Evolutionary conservation across 2,329 filamentous ascomycete genomes (phyloP), one percentile per base, ranked within the genome.

Genomic region (Diplodia intermedia): DNA sequence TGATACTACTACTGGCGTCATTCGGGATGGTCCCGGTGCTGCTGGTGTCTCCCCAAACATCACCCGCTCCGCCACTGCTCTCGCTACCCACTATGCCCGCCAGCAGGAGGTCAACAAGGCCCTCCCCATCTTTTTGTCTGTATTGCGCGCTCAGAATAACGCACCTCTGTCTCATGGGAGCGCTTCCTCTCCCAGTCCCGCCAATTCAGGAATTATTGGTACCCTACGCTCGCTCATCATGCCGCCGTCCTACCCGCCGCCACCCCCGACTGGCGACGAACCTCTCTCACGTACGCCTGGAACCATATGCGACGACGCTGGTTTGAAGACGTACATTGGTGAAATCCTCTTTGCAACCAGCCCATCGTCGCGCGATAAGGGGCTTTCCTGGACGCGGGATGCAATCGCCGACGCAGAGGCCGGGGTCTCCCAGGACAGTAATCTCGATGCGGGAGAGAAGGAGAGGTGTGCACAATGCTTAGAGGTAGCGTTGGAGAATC

Each of bases 381-480:
- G 93, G 0, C 83, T 97, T 1, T 89, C 89, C 6, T 98, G 94
- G 94, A 97, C 94, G 0, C 88, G 93, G 67, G 92, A 97, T 70
- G 93, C 91, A 31, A 92, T 97, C 38, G 90, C 94, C 72, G 82
- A 91, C 1, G 91, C 93, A 2, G 93, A 94, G 79, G 85, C 89
- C 69, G 89, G 65, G 72, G 14, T 68, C 4, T 15, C 43, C 7
- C 47, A 36, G 18, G 81, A 71, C 69, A 80, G 71, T 67, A 73
- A 66, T 55, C 55, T 38, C 71, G 75, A 70, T 69, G 73, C 66
- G 52, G 78, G 76, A 6, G 83, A 84, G 4, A 84, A 82, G 71
- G 85, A 86, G 70, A 88, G 87, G 49, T 97, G 94, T 76, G 86
- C 86, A 40, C 86, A 94, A 72, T 97, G 94, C 75, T 85, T 97